Percentiles rank a stretch among this genome's conserved stretches.
These are phyloP conservation scores for Heritiera fomes DNA, from an alignment of 345 rosid genomes.

Conservation along the genomic window DNA sequence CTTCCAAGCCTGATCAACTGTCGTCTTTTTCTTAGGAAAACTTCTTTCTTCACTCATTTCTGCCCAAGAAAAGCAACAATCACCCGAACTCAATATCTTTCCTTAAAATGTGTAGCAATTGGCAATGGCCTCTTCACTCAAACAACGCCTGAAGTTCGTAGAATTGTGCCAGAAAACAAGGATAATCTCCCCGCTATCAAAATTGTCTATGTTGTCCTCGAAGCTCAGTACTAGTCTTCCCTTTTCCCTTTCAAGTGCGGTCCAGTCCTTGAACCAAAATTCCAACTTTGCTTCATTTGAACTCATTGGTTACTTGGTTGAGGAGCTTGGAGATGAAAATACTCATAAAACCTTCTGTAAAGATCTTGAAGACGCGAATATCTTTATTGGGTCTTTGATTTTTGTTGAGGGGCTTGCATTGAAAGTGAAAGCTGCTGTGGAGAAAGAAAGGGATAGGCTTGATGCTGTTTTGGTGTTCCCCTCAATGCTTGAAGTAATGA, in stretches of 20 bases:
- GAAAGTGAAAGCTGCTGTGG: conserved; percentile 87
- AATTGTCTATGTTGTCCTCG: conserved; percentile 89
- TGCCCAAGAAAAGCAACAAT: conserved; percentile 44
- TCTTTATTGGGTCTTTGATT: conserved; percentile 91
- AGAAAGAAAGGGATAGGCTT: conserved; percentile 90
- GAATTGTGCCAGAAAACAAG: conserved; percentile 72
- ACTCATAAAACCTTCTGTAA: conserved; percentile 75
- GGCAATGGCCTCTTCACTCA: conserved; percentile 98
- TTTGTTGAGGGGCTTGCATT: conserved; percentile 92
- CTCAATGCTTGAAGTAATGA: conserved; percentile 99
- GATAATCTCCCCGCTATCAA: conserved; percentile 77
- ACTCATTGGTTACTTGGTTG: conserved; percentile 95
- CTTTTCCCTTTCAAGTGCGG: conserved; percentile 71
- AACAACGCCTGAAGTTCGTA: conserved; percentile 84
- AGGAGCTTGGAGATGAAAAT: conserved; percentile 79
- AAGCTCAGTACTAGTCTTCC: conserved; percentile 87
- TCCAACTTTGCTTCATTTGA: conserved; percentile 62
- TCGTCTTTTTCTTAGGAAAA: conserved; percentile 72
- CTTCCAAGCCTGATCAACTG: conserved; percentile 67
- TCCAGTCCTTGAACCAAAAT: conserved; percentile 64
- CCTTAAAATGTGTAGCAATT: conserved; percentile 57
- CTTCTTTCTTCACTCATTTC: conserved; percentile 69
- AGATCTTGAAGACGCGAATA: conserved; percentile 86
- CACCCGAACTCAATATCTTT: conserved; percentile 38
- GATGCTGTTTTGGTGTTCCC: conserved; percentile 98